phyloP scores from a whole-genome alignment of 2,329 filamentous ascomycete species.

The Erysiphe neolycopersici region DNA sequence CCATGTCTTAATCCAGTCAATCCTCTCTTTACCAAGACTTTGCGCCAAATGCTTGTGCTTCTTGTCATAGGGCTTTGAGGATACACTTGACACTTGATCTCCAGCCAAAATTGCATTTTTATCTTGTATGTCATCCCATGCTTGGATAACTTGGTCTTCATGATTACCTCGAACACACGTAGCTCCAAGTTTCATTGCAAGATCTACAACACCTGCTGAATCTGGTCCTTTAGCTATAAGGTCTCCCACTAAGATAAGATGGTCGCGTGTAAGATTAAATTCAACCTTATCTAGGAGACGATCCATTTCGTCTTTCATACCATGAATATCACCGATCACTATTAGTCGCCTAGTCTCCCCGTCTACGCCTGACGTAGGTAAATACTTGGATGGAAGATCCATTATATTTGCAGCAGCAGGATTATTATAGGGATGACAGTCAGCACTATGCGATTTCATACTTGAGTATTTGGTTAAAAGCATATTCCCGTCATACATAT shows the following conservation, averaged over 20 bases:
- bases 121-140: constrained; percentile 20
- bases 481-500: no score
- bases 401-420: constrained; percentile 2
- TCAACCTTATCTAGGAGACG: constrained; percentile 37
- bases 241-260: constrained; percentile 53
- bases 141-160: constrained; percentile 61
- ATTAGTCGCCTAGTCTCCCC: constrained; percentile 33
- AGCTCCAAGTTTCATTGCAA: constrained; percentile 46
- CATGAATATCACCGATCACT: constrained; percentile 79
- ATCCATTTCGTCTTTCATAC: constrained; percentile 43
- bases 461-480: no score
- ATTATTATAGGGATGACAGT: no score
- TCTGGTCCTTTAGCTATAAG: constrained; percentile 72
- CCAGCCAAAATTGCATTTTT: constrained; percentile 3
- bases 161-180: constrained; percentile 78
- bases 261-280: constrained; percentile 38
- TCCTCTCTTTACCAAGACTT: constrained; percentile 22
- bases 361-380: constrained; percentile 13
- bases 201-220: constrained; percentile 47
- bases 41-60: constrained; percentile 9
- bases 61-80: constrained; percentile 5
- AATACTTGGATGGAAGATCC: constrained; percentile 8
- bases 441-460: no score
- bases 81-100: no score
- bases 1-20: constrained; percentile 39